Conservation (phyloP, 495 filamentous ascomycete species). For the Neurospora sp. region DNA sequence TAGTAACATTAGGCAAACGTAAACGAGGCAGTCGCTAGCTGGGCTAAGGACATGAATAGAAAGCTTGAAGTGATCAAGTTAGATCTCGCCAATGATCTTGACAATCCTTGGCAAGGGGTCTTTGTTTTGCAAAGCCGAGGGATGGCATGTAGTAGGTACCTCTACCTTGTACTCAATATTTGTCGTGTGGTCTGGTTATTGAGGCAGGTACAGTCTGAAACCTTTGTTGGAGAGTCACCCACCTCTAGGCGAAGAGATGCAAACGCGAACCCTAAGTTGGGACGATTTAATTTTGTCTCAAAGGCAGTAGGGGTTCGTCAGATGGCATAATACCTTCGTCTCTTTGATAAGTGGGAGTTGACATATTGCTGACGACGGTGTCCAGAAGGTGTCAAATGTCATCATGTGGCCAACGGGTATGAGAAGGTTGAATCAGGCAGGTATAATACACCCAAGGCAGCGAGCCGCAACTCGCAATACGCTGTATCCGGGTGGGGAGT, state of each 20-base stretch:
- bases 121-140: neutral
- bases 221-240: neutral
- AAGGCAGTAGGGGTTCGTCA: neutral
- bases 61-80: neutral
- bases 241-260: neutral
- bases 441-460: neutral
- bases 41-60: neutral
- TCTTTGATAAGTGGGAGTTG: neutral
- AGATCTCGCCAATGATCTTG: neutral
- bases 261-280: neutral
- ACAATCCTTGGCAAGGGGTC: neutral
- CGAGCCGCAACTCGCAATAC: neutral
- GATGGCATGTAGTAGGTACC: neutral
- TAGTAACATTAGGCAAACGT: neutral
- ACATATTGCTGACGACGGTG: neutral
- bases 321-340: neutral
- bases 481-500: neutral
- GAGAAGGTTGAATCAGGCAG: neutral
- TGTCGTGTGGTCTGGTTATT: neutral
- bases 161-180: neutral
- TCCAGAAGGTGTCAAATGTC: neutral
- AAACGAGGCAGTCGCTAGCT: neutral
- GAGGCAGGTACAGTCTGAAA: neutral
- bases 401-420: neutral
- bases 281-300: neutral